phyloP scores from a whole-genome alignment of 345 rosid genomes.

The Salix suchowensis region DNA sequence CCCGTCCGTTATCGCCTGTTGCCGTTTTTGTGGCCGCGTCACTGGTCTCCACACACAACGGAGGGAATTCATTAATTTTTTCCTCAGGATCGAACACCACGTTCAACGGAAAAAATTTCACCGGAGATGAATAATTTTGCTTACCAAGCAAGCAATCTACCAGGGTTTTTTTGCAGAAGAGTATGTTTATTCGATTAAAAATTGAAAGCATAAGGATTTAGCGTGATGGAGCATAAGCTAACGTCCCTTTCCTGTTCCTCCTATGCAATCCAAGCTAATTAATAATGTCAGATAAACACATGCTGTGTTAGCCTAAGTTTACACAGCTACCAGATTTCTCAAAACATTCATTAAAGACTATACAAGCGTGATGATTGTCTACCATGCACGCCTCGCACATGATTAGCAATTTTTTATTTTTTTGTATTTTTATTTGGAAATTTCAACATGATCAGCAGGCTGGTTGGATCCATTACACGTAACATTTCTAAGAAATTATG shows the following conservation, averaged over 20 bases:
- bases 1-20: neutral
- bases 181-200: neutral
- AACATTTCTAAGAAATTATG: no score
- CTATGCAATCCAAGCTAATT: neutral
- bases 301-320: neutral
- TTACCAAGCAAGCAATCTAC: neutral
- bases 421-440: no score
- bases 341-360: neutral
- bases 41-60: neutral
- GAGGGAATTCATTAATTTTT: no score
- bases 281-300: neutral
- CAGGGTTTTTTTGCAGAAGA: neutral
- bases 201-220: neutral
- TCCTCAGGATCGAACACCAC: neutral
- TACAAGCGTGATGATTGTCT: neutral
- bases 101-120: no score
- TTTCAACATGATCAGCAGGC: no score
- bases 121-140: no score
- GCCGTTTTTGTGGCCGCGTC: neutral
- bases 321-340: neutral
- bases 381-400: neutral
- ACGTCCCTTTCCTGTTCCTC: neutral
- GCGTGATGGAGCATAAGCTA: neutral
- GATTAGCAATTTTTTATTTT: no score
- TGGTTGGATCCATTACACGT: no score